These are phyloP conservation scores for Solanum clarkiae DNA, from an alignment of 257 asterid genomes.

Conservation along the genomic window DNA sequence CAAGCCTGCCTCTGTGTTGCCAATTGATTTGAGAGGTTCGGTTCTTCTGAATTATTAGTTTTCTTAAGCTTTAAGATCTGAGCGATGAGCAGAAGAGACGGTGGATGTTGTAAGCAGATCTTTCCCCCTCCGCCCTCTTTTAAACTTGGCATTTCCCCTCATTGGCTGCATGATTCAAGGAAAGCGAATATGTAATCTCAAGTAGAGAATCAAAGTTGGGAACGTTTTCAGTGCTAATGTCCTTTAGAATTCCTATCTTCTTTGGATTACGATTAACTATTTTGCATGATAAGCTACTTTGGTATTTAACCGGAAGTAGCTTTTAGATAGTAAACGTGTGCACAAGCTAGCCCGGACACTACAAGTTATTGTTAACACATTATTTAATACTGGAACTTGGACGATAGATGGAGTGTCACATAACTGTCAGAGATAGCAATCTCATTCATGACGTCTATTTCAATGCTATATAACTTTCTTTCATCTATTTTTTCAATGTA, in stretches of 20 bases:
- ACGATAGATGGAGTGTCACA: neutral
- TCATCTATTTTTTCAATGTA: neutral
- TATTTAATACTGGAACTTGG: neutral
- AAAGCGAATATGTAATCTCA: neutral
- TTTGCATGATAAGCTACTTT: neutral
- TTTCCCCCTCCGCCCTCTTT: neutral
- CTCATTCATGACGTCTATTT: neutral
- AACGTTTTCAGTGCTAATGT: neutral
- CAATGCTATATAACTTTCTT: neutral
- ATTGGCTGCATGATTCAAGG: neutral
- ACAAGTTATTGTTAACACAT: neutral
- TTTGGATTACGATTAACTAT: neutral
- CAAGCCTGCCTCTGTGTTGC: conserved; percentile 41
- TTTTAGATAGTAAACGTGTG: neutral
- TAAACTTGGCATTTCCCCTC: neutral
- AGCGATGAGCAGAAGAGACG: neutral
- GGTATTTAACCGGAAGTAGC: neutral
- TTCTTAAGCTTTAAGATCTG: neutral
- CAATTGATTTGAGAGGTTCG: conserved; percentile 57
- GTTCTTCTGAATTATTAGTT: neutral
- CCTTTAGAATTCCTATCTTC: neutral
- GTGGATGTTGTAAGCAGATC: neutral
- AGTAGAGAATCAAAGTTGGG: neutral
- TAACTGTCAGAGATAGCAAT: neutral
- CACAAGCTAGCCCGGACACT: too few relatives aligned